Evolutionary conservation across 352 stramenopile genomes (phyloP).

Genomic region (Pythium aristosporum): DNA sequence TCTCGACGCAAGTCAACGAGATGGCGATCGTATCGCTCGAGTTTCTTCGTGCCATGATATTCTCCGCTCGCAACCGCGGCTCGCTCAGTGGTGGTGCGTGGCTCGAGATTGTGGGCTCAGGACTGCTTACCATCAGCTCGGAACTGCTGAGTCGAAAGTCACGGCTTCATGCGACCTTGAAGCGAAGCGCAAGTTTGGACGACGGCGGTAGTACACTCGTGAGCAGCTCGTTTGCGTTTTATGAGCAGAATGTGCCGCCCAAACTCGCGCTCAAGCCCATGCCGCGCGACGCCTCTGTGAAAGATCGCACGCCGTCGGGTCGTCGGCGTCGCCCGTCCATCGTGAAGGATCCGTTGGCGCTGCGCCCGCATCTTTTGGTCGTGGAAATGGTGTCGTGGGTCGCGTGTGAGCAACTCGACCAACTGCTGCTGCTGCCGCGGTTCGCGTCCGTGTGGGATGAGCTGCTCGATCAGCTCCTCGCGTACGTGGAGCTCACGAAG

Average conservation of each 20-base stretch:
- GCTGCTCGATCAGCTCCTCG: slow-evolving; percentile 52
- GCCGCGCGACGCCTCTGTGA: background rate
- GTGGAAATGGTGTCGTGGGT: slow-evolving; percentile 65
- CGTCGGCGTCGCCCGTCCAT: slow-evolving; percentile 48
- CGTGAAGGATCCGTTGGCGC: slow-evolving; percentile 57
- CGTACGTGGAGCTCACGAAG: slow-evolving; percentile 49
- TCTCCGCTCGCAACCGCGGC: slow-evolving; percentile 30
- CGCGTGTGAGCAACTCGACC: slow-evolving; percentile 56
- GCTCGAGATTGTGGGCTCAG: slow-evolving; percentile 59
- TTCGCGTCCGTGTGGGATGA: slow-evolving; percentile 59
- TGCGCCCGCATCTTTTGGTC: slow-evolving; percentile 57
- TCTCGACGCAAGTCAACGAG: slow-evolving; percentile 36
- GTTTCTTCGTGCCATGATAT: slow-evolving; percentile 55
- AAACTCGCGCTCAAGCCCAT: background rate
- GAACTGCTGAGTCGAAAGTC: slow-evolving; percentile 48
- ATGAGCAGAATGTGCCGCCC: slow-evolving; percentile 44
- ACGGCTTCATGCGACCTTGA: slow-evolving; percentile 26
- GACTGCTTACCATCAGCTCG: slow-evolving; percentile 54
- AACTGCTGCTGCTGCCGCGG: slow-evolving; percentile 35
- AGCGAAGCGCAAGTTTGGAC: slow-evolving; percentile 9
- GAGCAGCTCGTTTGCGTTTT: slow-evolving; percentile 43
- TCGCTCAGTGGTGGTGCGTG: slow-evolving; percentile 46
- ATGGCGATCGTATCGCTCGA: slow-evolving; percentile 42
- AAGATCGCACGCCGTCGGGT: slow-evolving; percentile 4
- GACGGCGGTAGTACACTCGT: background rate